Percentiles rank a stretch among this genome's conserved stretches.
These are phyloP conservation scores for Cadophora luteo-olivacea DNA, from an alignment of 2,329 filamentous ascomycete genomes.

Conservation along the genomic window DNA sequence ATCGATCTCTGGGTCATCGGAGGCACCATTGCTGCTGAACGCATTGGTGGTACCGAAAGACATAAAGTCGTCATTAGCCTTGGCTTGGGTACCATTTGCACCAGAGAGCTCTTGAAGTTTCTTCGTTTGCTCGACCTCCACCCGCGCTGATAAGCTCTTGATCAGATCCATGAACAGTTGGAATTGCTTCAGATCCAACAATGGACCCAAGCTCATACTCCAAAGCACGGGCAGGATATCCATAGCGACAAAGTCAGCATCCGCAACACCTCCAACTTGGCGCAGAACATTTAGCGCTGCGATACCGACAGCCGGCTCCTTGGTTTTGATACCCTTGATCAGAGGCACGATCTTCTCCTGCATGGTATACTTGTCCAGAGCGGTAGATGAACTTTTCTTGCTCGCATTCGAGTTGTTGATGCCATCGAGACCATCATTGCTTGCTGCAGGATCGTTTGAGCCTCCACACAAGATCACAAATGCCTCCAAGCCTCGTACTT, in stretches of 20 bases:
- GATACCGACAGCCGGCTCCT: constrained; percentile 97
- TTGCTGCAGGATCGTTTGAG: constrained; percentile 55
- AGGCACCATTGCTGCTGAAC: constrained; percentile 60
- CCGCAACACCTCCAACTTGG: constrained; percentile 81
- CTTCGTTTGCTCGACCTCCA: constrained; percentile 87
- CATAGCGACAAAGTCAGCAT: constrained; percentile 89
- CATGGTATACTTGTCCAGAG: constrained; percentile 96
- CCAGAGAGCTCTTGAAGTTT: constrained; percentile 86
- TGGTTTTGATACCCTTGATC: constrained; percentile 93
- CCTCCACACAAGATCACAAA: constrained; percentile 91
- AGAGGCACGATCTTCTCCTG: constrained; percentile 96
- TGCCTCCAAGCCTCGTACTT: constrained; percentile 88
- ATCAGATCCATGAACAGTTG: constrained; percentile 90
- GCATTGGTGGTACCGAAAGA: constrained; percentile 69
- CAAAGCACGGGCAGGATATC: constrained; percentile 90
- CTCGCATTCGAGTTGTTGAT: constrained; percentile 57
- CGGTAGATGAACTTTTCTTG: constrained; percentile 72
- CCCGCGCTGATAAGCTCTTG: constrained; percentile 76
- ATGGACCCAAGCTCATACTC: constrained; percentile 87
- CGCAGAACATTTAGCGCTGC: constrained; percentile 84
- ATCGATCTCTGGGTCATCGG: constrained; percentile 75
- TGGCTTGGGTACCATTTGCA: constrained; percentile 55
- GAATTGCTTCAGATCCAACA: constrained; percentile 88
- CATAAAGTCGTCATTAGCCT: constrained; percentile 70
- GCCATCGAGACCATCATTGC: constrained; percentile 78